Evolutionary conservation across 176 grass and related monocot genomes (phyloP).

Genomic region (Phragmites australis): DNA sequence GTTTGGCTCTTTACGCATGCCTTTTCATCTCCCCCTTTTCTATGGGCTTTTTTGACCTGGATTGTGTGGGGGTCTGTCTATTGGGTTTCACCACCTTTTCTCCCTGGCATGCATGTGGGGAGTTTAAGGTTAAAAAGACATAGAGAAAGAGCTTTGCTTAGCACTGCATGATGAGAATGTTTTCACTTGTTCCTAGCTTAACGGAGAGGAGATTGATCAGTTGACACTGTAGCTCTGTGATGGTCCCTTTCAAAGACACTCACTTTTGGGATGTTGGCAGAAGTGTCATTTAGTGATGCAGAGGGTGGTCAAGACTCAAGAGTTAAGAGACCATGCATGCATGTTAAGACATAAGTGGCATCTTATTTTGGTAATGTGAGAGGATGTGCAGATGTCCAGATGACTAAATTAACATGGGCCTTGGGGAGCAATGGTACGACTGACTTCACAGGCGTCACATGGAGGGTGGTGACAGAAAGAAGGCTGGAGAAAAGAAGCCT

Average conservation of each 20-base stretch:
- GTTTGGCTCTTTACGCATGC: constrained; percentile 42
- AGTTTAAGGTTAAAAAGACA: constrained; percentile 32
- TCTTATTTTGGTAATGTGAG: constrained; percentile 29
- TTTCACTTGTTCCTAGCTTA: no score
- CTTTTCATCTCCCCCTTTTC: constrained; percentile 3
- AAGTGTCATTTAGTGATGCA: no score
- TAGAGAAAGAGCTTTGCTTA: neutral
- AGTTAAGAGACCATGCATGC: neutral
- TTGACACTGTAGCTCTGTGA: no score
- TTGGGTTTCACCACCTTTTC: constrained; percentile 41
- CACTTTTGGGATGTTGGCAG: no score
- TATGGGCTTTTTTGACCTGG: constrained; percentile 39
- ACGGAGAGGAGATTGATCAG: no score
- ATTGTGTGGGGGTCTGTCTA: neutral
- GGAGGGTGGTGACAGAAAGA: constrained; percentile 37
- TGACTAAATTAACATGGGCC: constrained; percentile 26
- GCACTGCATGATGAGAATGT: no score
- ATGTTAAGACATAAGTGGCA: constrained; percentile 39
- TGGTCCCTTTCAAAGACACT: no score
- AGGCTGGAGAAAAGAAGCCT: constrained; percentile 15
- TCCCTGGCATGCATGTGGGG: neutral
- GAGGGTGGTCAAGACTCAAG: neutral
- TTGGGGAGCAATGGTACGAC: constrained; percentile 44
- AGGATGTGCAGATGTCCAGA: constrained; percentile 6
- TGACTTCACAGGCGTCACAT: constrained; percentile 44